A percentile compares a stretch with the other conserved stretches of the same genome.
Evolutionary conservation across 2,329 filamentous ascomycete genomes (phyloP).

Genomic region (Alternaria gansuensis): DNA sequence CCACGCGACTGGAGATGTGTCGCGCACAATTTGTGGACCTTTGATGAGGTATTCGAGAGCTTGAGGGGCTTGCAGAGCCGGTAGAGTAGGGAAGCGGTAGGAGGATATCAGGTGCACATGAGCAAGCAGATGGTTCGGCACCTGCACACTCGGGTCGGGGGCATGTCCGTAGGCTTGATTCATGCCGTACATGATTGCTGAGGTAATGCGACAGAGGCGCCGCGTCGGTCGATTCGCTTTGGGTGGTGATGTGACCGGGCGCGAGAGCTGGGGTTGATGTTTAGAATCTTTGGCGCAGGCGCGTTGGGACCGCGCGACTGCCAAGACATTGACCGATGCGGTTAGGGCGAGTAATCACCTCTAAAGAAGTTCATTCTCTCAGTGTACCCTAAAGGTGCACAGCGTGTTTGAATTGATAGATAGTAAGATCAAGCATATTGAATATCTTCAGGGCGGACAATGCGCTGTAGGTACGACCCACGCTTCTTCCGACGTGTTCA

Average conservation of each 20-base stretch:
- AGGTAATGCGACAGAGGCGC: constrained; percentile 39
- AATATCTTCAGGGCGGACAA: background rate
- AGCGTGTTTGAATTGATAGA: background rate
- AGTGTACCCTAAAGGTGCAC: background rate
- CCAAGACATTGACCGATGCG: constrained; percentile 10
- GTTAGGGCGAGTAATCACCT: constrained; percentile 7
- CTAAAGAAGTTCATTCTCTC: background rate
- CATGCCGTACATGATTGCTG: constrained; percentile 46
- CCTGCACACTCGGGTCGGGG: constrained; percentile 48
- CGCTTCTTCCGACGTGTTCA: background rate
- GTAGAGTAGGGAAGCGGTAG: constrained; percentile 78
- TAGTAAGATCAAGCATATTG: background rate
- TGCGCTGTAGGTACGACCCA: background rate
- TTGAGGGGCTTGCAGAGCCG: constrained; percentile 75
- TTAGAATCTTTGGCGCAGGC: constrained; percentile 33
- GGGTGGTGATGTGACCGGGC: constrained; percentile 27
- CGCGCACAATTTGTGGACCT: constrained; percentile 84
- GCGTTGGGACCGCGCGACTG: constrained; percentile 30
- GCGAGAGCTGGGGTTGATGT: constrained; percentile 35
- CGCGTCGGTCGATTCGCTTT: constrained; percentile 25
- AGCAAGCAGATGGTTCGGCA: constrained; percentile 65
- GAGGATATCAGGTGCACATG: constrained; percentile 91
- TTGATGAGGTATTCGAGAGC: constrained; percentile 84
- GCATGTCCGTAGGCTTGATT: constrained; percentile 44
- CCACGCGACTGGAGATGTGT: constrained; percentile 89